Base-by-base conservation (phyloP, 495 filamentous ascomycete genomes). In the Penicillium lagena region DNA sequence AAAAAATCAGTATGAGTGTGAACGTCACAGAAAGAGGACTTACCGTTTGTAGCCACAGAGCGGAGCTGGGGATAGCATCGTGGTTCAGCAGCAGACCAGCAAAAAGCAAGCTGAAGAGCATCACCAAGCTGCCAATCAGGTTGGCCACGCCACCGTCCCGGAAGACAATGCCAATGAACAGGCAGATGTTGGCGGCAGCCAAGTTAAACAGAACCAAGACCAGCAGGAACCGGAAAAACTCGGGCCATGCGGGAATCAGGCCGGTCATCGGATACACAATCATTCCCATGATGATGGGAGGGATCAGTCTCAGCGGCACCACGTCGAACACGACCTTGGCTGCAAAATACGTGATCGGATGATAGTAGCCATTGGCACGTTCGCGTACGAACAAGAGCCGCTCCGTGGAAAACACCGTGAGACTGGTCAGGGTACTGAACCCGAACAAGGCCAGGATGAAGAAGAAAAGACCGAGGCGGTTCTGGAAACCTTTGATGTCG, bases 261-360 rank as follows among this genome's bases (percentile, higher is more conserved):
- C 93, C 93, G 0, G 90, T 88, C 94, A 99, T 99, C 1, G 93
- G 93, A 64, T 99, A 99, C 17, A 99, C 78, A 50, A 99, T 95
- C 7, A 86, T 75, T n/a, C 93, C 94, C 77, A 97, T 90, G 44
- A 99, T 86, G 52, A 97, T 86, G 2, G 93, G 94, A 28, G 93
- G 93, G 46, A 99, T 86, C 44, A 99, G 85, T 12, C 93, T 79
- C 32, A 99, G 73, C 2, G 93, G 93, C 11, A 99, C 81, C 43
- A 97, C 91, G 54, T 99, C 93, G 60, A 97, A 96, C 12, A 95
- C 64, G 15, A 96, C 85, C 68, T 97, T 97, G 51, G 90, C 83
- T 1, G 85, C 72, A 57, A 96, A 99, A 65, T 99, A 99, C n/a
- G 91, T 91, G 51, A 96, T 70, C 7, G 93, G 93, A n/a, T 86